Evolutionary conservation across 805 yeast species (phyloP), one percentile per base, ranked within the genome.

Genomic region (Candida argentea): DNA sequence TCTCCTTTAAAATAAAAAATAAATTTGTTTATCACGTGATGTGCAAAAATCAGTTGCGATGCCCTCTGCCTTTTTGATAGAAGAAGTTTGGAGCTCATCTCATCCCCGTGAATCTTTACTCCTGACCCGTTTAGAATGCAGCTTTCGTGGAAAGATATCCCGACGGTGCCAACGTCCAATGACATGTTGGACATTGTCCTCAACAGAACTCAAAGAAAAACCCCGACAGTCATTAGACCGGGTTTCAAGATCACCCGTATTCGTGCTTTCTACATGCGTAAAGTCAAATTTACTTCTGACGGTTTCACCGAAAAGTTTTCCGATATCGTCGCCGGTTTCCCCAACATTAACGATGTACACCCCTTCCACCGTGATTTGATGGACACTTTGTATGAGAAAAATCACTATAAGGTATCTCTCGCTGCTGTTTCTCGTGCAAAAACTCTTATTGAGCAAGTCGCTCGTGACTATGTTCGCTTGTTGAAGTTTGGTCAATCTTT

Each of bases 351-450:
- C 56, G 98, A 91, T 52, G 82, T 91, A 33, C 99, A 91, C 57
- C 99, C 99, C 2, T 91, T 91, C 70, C 97, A 91, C 62, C 72
- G 97, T 55, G 98, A 91, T 62, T 69, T 91, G 56, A 83, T 91
- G 87, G 97, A 91, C 58, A 91, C 98, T 15, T 68, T 91, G 47
- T 91, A 91, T 58, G 98, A 91, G 61, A 87, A 93, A 66, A 91
- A 91, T 57, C 99, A 91, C 60, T 91, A 87, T 67, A 91, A 91
- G 61, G 93, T 91, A 38, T 87, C 96, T 10, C 67, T 91, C 42
- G 95, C 97, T 41, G 89, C 96, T 25, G 73, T 91, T 35, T 82
- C 95, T 14, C 76, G 91, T 52, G 95, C 98, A 25, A 91, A 85
- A 58, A 74, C 94, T 22, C 69, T 91, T 50, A 79, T 91, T 41